These are phyloP conservation scores for Phalaenopsis aphrodite DNA, from an alignment of 106 monocot genomes.

Conservation along the genomic window DNA sequence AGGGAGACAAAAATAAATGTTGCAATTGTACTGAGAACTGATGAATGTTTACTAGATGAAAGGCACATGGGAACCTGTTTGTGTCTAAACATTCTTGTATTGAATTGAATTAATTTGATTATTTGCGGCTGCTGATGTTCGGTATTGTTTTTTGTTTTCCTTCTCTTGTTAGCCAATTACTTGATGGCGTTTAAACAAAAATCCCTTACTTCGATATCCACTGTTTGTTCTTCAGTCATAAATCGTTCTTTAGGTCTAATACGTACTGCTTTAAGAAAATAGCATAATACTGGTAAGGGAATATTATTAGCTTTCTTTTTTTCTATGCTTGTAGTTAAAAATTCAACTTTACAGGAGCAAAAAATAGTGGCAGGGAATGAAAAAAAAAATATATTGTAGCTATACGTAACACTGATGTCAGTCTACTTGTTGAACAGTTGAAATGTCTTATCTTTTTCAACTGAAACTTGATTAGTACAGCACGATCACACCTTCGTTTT, in stretches of 20 bases:
- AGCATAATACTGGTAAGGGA: background rate
- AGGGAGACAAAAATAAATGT: background rate
- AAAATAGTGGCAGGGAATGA: background rate
- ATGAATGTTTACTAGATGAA: background rate
- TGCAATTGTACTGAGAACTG: background rate
- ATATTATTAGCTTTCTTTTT: background rate
- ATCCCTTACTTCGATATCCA: too few species aligned
- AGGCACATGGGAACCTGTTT: background rate
- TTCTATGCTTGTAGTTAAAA: background rate
- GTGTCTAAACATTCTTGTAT: too few species aligned
- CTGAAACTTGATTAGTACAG: too few species aligned
- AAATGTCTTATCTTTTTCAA: too few species aligned
- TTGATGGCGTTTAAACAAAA: too few species aligned
- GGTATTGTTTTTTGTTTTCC: too few species aligned
- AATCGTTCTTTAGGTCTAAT: background rate
- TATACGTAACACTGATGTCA: background rate
- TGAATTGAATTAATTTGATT: too few species aligned
- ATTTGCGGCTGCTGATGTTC: too few species aligned
- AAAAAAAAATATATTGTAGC: background rate
- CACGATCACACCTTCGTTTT: too few species aligned
- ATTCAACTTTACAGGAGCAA: background rate
- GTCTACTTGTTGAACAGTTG: too few species aligned
- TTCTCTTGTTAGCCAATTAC: too few species aligned
- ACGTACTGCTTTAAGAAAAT: background rate
- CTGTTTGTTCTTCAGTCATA: too few species aligned